Percentiles rank a stretch among this genome's conserved stretches.
These are phyloP conservation scores for Boletus subparvulus DNA, from an alignment of 768 basidiomycete species.

Conservation along the genomic window DNA sequence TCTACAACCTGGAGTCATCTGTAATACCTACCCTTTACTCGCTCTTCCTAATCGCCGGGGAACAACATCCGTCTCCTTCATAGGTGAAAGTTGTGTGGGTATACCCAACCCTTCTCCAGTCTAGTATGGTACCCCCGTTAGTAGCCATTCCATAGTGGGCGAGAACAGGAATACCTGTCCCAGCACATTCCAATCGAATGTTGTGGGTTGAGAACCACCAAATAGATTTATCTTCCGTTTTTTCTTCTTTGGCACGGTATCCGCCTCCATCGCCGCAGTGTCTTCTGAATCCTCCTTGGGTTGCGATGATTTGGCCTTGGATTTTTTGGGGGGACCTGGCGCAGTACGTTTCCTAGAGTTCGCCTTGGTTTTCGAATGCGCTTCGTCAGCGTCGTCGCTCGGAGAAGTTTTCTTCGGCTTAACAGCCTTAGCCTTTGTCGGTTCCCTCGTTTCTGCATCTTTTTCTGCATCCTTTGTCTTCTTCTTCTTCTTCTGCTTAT, in stretches of 20 bases:
- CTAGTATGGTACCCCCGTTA: conserved; percentile 13
- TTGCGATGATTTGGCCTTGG: conserved; percentile 17
- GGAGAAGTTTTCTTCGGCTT: conserved; percentile 25
- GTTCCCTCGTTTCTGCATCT: conserved; percentile 26
- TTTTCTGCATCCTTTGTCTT: conserved; percentile 20
- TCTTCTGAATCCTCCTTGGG: conserved; percentile 19
- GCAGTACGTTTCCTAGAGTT: conserved; percentile 20
- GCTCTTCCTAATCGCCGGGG: conserved; percentile 42
- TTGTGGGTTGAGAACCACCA: conserved; percentile 38
- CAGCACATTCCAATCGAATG: conserved; percentile 48
- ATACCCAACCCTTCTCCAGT: conserved; percentile 52
- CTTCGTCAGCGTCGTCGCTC: conserved; percentile 18
- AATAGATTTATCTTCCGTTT: conserved; percentile 72
- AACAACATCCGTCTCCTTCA: conserved; percentile 54
- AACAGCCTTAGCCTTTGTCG: conserved; percentile 27
- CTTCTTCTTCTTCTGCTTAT: conserved; percentile 28
- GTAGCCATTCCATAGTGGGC: background rate
- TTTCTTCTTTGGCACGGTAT: conserved; percentile 54
- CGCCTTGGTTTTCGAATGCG: conserved; percentile 14
- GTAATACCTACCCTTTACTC: conserved; percentile 20
- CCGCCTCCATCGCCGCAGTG: conserved; percentile 17
- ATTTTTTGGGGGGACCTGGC: conserved; percentile 22
- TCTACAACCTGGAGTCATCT: background rate
- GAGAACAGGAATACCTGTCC: conserved; percentile 33
- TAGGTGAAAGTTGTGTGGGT: conserved; percentile 64